A percentile compares a stretch with the other conserved stretches of the same genome.
Conservation (phyloP, 352 stramenopile species). For the Phytopythium ostracodes region DNA sequence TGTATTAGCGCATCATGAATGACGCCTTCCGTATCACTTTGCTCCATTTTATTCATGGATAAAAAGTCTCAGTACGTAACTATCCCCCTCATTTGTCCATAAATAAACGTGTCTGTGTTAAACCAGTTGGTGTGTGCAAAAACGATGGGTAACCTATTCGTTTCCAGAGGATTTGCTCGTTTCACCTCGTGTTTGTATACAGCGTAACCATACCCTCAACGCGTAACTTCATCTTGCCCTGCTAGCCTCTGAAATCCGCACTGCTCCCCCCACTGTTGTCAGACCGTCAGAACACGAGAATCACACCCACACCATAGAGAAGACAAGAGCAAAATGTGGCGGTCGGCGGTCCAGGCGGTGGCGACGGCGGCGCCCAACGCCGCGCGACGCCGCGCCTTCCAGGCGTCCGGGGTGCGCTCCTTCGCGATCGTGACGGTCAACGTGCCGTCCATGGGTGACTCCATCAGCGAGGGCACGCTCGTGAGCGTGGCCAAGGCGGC, state of each 20-base stretch:
- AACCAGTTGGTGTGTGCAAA: neutral
- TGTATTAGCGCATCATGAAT: no score
- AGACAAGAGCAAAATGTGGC: neutral
- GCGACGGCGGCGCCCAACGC: neutral
- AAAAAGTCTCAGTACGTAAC: no score
- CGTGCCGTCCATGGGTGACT: constrained; percentile 92
- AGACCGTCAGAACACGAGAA: neutral
- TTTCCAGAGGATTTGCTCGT: neutral
- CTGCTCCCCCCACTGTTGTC: neutral
- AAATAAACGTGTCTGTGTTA: neutral
- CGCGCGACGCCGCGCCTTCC: constrained; percentile 29
- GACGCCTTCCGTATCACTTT: no score
- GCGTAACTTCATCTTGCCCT: neutral
- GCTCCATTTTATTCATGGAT: no score
- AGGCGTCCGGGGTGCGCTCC: constrained; percentile 34
- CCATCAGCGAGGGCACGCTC: constrained; percentile 97
- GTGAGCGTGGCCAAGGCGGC: constrained; percentile 93
- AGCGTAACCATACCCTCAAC: neutral
- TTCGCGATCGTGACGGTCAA: constrained; percentile 69
- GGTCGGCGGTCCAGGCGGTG: neutral
- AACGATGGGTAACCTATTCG: neutral
- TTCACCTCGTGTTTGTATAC: neutral
- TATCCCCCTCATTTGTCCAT: no score
- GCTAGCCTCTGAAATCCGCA: neutral
- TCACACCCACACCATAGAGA: neutral